Evolutionary conservation across 768 basidiomycete species (phyloP), one percentile per base, ranked within the genome.

Genomic region (Tubosaeta brunneosetosa): DNA sequence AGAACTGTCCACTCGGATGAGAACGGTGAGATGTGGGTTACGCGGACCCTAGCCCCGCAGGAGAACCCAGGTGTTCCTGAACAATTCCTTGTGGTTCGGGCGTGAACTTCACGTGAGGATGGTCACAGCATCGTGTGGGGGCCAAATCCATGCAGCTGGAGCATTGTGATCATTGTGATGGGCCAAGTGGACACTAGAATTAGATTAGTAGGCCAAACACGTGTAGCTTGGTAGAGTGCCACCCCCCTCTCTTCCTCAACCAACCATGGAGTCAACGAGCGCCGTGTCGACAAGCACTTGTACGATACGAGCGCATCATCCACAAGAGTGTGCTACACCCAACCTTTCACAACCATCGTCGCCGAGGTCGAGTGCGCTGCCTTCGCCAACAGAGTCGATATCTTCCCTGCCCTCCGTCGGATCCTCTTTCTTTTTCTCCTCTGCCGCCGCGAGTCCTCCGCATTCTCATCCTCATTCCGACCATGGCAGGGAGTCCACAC

Each of bases 361-460:
- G 8, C 77, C 80, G 14, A 71, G 71, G 58, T 77, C 76, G 13
- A 78, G 77, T 55, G 67, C 72, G 3, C 66, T 77, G 40, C 80
- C 80, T 16, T 84, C 85, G 8, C 78, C 79, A 38, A 74, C 80
- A 9, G 82, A 75, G 46, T 85, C 83, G 1, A 70, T 82, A 37
- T 88, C 86, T 1, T 88, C 86, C 6, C 72, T 88, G 3, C 86
- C 86, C 1, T 86, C 85, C 1, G 81, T 86, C 12, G 79, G 82
- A 16, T 86, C 84, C 2, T 85, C 84, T 1, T 87, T 87, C 75
- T 86, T 88, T 71, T 88, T 86, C 72, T 86, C 85, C 31, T 88
- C 86, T 10, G 83, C 79, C 0, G 84, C 84, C 12, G 81, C 80
- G 1, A 85, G 84, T 55, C 86, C 82, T 3, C 81, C 79, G 0